These are phyloP conservation scores for Aspergillus unguis DNA, from an alignment of 2,329 filamentous ascomycete genomes.

Conservation along the genomic window DNA sequence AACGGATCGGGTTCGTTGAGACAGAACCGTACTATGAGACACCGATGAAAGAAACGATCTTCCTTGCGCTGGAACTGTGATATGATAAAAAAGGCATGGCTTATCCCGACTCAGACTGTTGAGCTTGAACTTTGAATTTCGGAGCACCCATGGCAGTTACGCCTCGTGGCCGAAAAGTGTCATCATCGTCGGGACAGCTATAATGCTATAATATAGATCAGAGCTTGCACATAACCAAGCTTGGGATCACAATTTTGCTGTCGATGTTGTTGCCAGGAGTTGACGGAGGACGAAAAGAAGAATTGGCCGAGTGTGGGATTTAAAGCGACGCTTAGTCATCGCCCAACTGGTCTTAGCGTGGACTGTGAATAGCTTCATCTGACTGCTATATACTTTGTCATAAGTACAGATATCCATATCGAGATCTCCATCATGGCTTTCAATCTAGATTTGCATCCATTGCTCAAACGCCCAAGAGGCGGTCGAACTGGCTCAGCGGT, in stretches of 20 bases:
- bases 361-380: not conserved
- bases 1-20: slow-evolving; percentile 50
- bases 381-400: too few species aligned
- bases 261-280: not conserved
- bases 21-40: slow-evolving; percentile 56
- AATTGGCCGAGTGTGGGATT: not conserved
- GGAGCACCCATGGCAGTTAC: slow-evolving; percentile 22
- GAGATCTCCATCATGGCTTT: too few species aligned
- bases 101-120: slow-evolving; percentile 31
- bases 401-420: too few species aligned
- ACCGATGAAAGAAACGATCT: slow-evolving; percentile 52
- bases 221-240: slow-evolving; percentile 9
- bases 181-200: slow-evolving; percentile 24
- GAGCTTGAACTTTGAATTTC: slow-evolving; percentile 29
- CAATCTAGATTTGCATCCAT: too few species aligned
- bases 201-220: not conserved
- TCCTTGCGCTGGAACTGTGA: slow-evolving; percentile 41
- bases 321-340: not conserved
- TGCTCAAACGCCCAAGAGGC: too few species aligned
- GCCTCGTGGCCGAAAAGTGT: slow-evolving; percentile 25
- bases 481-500: too few species aligned
- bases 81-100: not conserved
- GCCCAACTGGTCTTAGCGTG: not conserved
- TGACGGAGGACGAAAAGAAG: not conserved
- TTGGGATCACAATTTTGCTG: not conserved